These are phyloP conservation scores for Leishmania amazonensis DNA, from an alignment of 208 protist species.

Conservation along the genomic window DNA sequence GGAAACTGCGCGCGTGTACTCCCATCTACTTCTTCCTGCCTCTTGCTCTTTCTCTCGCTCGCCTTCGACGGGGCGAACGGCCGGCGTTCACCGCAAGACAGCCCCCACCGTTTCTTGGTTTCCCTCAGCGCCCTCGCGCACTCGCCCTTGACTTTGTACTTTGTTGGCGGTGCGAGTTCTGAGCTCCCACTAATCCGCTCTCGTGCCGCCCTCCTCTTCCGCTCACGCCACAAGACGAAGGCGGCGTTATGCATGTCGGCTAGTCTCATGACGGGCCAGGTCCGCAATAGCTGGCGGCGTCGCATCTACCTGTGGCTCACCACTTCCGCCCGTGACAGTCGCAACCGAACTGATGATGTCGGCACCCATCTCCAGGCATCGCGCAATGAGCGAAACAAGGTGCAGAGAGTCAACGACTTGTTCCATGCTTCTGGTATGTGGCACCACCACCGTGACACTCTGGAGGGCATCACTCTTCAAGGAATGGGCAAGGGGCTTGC, in stretches of 20 bases:
- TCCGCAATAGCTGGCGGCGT: constrained; percentile 8
- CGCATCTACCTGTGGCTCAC: constrained; percentile 36
- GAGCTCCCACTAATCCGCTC: not conserved
- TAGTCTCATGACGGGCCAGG: not conserved
- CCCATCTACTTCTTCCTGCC: not conserved
- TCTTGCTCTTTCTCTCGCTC: not conserved
- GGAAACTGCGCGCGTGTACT: too few species aligned
- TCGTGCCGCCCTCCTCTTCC: not conserved
- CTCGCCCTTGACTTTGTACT: not conserved
- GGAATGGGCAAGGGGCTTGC: constrained; percentile 28
- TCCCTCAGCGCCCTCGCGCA: too few species aligned
- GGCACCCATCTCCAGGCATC: constrained; percentile 22
- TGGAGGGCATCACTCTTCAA: constrained; percentile 36
- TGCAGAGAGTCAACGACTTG: constrained; percentile 38
- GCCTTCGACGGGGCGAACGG: not conserved
- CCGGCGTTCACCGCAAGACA: not conserved
- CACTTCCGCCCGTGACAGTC: constrained; percentile 27
- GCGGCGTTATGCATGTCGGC: not conserved
- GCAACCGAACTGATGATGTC: constrained; percentile 35
- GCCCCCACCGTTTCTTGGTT: not conserved
- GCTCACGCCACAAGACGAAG: not conserved
- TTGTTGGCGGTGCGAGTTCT: not conserved
- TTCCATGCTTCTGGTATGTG: constrained; percentile 39
- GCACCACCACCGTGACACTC: not conserved
- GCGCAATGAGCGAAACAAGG: constrained; percentile 16